Evolutionary conservation across 2,329 filamentous ascomycete genomes (phyloP).

Genomic region (Diaporthe velutina): DNA sequence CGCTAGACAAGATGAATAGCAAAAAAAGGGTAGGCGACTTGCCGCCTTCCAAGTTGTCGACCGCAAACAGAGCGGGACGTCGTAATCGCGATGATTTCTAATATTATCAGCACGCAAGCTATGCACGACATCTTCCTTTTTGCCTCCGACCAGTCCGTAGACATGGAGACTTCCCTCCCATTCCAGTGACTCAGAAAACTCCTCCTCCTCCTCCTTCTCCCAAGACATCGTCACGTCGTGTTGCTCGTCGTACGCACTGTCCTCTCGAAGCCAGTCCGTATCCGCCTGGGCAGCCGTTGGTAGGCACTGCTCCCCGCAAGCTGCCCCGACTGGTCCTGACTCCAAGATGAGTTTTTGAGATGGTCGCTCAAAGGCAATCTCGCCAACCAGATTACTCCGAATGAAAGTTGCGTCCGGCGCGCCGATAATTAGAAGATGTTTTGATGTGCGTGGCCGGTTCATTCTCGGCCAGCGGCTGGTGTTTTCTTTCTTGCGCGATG

Average conservation of each 20-base stretch:
- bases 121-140: constrained; percentile 24
- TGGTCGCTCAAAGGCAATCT: constrained; percentile 5
- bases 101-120: constrained; percentile 31
- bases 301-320: constrained; percentile 29
- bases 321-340: neutral
- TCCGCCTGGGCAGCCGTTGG: constrained; percentile 22
- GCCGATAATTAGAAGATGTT: constrained; percentile 28
- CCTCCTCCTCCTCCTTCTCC: neutral
- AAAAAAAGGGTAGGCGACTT: neutral
- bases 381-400: constrained; percentile 30
- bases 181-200: neutral
- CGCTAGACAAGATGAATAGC: constrained; percentile 29
- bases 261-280: neutral
- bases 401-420: constrained; percentile 32
- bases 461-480: constrained; percentile 1
- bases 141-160: neutral
- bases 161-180: neutral
- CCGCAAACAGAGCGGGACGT: constrained; percentile 30
- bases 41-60: constrained; percentile 13
- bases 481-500: neutral
- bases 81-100: constrained; percentile 25
- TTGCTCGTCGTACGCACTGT: constrained; percentile 10
- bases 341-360: constrained; percentile 15
- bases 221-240: constrained; percentile 9
- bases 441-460: neutral